A percentile compares a stretch with the other conserved stretches of the same genome.
These are phyloP conservation scores for Aphanocladium album DNA, from an alignment of 2,329 filamentous ascomycete species.

Conservation along the genomic window DNA sequence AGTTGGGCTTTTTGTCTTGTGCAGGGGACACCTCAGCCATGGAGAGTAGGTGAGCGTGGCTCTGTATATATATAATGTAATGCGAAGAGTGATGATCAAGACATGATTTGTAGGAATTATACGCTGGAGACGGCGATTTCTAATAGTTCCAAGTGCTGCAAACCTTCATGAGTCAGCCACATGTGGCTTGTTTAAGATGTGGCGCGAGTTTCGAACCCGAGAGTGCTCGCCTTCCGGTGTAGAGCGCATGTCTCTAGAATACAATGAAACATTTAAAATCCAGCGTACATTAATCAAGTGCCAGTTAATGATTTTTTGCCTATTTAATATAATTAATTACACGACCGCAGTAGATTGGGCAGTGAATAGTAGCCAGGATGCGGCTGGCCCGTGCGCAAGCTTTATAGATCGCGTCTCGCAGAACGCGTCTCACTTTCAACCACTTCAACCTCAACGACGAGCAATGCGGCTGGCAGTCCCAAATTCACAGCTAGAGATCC, in stretches of 20 bases:
- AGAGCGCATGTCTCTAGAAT: no score
- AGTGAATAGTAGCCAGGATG: background rate
- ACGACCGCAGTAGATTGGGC: no score
- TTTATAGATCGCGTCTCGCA: slow-evolving; percentile 7
- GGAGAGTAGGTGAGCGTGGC: background rate
- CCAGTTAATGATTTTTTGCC: no score
- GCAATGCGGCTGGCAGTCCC: background rate
- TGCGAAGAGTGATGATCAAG: background rate
- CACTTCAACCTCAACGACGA: slow-evolving; percentile 2
- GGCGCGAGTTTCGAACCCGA: background rate
- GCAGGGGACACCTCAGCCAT: slow-evolving; percentile 25
- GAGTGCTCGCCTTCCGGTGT: no score
- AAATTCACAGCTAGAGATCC: background rate
- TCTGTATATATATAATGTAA: background rate
- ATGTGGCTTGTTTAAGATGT: background rate
- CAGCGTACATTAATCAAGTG: no score
- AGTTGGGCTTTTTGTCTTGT: slow-evolving; percentile 22
- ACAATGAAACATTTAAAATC: no score
- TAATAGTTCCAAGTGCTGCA: background rate
- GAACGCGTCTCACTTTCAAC: background rate
- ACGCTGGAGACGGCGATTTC: background rate
- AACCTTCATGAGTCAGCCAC: slow-evolving; percentile 1
- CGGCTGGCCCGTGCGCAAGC: slow-evolving; percentile 4
- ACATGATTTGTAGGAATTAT: background rate
- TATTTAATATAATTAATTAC: no score